phyloP scores from a whole-genome alignment of 2,329 filamentous ascomycete genomes.

The Hypoxylon sp. region DNA sequence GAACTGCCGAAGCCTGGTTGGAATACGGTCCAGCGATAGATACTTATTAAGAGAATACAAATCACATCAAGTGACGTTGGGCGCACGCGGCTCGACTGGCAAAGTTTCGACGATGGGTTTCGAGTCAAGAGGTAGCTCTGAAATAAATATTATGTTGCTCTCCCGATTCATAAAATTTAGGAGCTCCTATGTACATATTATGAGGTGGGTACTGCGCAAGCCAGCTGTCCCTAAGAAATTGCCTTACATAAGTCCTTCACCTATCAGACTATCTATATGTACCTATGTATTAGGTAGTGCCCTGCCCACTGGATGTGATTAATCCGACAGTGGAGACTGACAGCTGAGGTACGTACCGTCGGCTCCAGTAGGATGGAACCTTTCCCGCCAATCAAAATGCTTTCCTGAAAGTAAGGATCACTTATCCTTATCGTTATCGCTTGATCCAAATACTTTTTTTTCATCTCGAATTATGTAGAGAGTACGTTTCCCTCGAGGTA shows the following conservation, averaged over 20 bases:
- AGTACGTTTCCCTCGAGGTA: not conserved
- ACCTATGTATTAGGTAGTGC: too few species aligned
- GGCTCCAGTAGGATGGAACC: not conserved
- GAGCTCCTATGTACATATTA: slow-evolving; percentile 22
- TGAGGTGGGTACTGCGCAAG: slow-evolving; percentile 23
- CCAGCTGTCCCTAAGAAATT: slow-evolving; percentile 31
- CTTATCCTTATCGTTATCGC: slow-evolving; percentile 43
- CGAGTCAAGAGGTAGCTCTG: slow-evolving; percentile 8
- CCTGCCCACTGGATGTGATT: too few species aligned
- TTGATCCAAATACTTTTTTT: slow-evolving; percentile 28
- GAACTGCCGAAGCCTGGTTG: slow-evolving; percentile 3
- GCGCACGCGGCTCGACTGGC: slow-evolving; percentile 5
- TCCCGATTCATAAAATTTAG: slow-evolving; percentile 32
- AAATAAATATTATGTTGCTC: slow-evolving; percentile 21
- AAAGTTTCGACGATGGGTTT: slow-evolving; percentile 31
- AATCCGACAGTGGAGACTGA: slow-evolving; percentile 9
- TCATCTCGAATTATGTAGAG: slow-evolving; percentile 18
- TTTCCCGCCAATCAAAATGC: not conserved
- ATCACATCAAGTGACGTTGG: slow-evolving; percentile 22
- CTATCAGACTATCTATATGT: not conserved
- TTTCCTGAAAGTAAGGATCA: not conserved
- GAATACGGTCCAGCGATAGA: slow-evolving; percentile 6
- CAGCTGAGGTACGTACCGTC: not conserved
- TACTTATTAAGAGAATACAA: slow-evolving; percentile 12
- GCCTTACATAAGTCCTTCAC: slow-evolving; percentile 17